Base-by-base conservation (phyloP, 352 stramenopile species). In the Globisporangium cederbergense region DNA sequence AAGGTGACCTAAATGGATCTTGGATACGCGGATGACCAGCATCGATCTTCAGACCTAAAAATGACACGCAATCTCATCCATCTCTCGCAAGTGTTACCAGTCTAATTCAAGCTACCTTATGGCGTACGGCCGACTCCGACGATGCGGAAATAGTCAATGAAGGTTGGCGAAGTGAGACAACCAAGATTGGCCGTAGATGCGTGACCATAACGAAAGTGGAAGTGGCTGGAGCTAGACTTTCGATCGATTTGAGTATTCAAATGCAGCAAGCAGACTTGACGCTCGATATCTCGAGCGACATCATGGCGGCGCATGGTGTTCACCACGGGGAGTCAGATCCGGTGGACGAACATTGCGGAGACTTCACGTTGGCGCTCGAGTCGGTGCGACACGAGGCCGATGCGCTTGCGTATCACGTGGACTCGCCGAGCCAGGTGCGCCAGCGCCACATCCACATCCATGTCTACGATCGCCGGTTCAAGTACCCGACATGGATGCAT, bases 401-500 rank as follows among this genome's bases (percentile, higher is more conserved):
- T 7, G 43, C n/a, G 36, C 47, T 69, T 34, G 38, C 63, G 9
- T 69, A 65, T 25, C 36, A 60, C 11, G 67, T 75, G 5, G 73
- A 80, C 8, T 81, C 77, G 28, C 74, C 79, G 5, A 83, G 58
- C 49, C 72, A 84, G 34, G 30, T 87, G 55, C 79, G 79, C 6
- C 74, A 86, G 55, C 77, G 77, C 18, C 75, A 81, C 67, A 83
- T 89, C 65, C 78, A 85, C 52, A 83, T 89, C 67, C 77, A 87
- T 47, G 79, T 89, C 38, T 73, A 77, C 22, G 79, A 89, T 49
- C 77, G 63, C 11, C 56, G 74, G 10, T 89, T 85, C 64, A 89
- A 89, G 67, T 70, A 86, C 47, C 79, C 81, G 16, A 77, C 73
- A 10, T 90, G 79, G 77, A 86, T 86, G 74, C 78, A 90, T 51